phyloP scores from a whole-genome alignment of 192 early-diverging fungal species.

The Entophlyctis helioformis region DNA sequence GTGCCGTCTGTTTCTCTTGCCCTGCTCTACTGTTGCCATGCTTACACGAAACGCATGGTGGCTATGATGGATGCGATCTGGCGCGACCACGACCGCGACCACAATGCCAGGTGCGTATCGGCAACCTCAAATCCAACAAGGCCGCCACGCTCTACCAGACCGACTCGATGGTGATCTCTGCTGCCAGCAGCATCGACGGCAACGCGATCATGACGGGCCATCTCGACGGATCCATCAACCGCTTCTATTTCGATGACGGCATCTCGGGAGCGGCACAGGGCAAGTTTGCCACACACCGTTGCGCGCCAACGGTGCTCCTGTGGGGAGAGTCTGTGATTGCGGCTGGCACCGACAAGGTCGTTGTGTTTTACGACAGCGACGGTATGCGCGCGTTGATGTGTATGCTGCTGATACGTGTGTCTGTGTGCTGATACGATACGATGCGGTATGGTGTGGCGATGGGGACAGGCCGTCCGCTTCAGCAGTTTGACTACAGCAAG shows the following conservation, averaged over 20 bases:
- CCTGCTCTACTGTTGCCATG: too few relatives aligned
- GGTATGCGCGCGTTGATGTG: too few relatives aligned
- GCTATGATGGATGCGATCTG: too few relatives aligned
- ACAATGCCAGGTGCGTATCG: slow-evolving; percentile 30
- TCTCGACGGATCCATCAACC: slow-evolving; percentile 44
- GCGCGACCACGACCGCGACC: neutral
- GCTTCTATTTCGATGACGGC: slow-evolving; percentile 58
- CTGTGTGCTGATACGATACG: too few relatives aligned
- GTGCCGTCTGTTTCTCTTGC: too few relatives aligned
- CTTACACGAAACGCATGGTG: too few relatives aligned
- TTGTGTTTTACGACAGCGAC: slow-evolving; percentile 39
- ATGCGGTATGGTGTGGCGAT: neutral
- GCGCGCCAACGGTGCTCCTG: slow-evolving; percentile 31
- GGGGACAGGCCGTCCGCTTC: slow-evolving; percentile 26
- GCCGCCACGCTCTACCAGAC: slow-evolving; percentile 55
- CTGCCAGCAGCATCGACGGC: slow-evolving; percentile 38
- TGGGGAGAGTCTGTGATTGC: slow-evolving; percentile 48
- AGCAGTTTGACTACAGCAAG: slow-evolving; percentile 45
- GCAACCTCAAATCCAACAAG: slow-evolving; percentile 56
- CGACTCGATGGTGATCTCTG: slow-evolving; percentile 42
- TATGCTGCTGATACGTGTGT: too few relatives aligned
- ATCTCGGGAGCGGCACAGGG: slow-evolving; percentile 44
- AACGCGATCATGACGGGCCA: slow-evolving; percentile 49
- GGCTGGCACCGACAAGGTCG: slow-evolving; percentile 35
- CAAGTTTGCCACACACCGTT: slow-evolving; percentile 41